Evolutionary conservation across 805 yeast species (phyloP).

Genomic region (Ogataea degrootiae): DNA sequence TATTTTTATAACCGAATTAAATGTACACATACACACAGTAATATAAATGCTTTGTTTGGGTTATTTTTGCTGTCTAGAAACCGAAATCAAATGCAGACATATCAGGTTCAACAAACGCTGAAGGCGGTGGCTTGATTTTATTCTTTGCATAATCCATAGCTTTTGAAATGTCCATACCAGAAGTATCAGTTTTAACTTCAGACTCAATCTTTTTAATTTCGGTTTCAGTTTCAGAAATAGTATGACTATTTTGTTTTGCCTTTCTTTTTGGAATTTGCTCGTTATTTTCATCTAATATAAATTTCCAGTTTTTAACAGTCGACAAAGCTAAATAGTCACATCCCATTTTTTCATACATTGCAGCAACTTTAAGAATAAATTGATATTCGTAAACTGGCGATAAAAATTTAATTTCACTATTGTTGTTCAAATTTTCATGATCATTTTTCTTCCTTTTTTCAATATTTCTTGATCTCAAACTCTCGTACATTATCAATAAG

Average conservation of each 20-base stretch:
- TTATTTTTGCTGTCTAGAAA: conserved; percentile 1
- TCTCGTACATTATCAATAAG: conserved; percentile 57
- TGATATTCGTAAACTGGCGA: conserved; percentile 48
- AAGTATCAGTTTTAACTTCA: neutral
- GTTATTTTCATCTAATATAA: conserved; percentile 21
- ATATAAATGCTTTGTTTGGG: neutral
- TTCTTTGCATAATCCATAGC: conserved; percentile 12
- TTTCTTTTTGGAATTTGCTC: no score
- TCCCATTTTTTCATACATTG: conserved; percentile 82
- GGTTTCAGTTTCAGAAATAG: no score
- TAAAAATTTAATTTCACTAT: conserved; percentile 45
- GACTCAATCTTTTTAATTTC: no score
- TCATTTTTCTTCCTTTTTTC: conserved; percentile 27
- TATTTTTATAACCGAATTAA: no score
- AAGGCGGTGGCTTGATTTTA: conserved; percentile 41
- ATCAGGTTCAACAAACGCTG: conserved; percentile 65
- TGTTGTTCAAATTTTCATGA: conserved; percentile 19
- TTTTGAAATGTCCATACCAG: neutral
- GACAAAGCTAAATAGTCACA: conserved; percentile 74
- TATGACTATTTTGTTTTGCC: no score
- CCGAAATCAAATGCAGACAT: conserved; percentile 69
- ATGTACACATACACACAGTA: neutral
- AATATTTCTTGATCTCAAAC: conserved; percentile 40
- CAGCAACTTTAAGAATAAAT: conserved; percentile 57
- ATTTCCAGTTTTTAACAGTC: conserved; percentile 65